Conservation (phyloP, 2,329 filamentous ascomycete species). For the Talaromyces pinophilus region DNA sequence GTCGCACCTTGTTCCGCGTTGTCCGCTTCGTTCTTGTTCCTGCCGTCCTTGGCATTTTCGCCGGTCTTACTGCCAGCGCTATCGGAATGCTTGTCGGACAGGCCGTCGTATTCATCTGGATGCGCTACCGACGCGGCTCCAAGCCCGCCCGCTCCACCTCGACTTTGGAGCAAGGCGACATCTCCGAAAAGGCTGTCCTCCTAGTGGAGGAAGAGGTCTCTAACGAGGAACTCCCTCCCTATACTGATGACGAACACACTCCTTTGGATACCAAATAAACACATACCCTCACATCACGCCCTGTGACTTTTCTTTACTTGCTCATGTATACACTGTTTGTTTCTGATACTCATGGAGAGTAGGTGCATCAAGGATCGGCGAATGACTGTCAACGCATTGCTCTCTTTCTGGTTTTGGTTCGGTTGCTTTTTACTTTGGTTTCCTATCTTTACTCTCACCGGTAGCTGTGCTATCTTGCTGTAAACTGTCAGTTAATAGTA, state of each 20-base stretch:
- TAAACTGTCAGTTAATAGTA: slow-evolving; percentile 2
- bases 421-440: slow-evolving; percentile 3
- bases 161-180: slow-evolving; percentile 39
- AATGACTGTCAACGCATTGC: slow-evolving; percentile 18
- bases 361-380: slow-evolving; percentile 23
- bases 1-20: slow-evolving; percentile 43
- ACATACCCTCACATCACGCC: neutral
- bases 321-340: slow-evolving; percentile 11
- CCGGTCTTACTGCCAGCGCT: slow-evolving; percentile 48
- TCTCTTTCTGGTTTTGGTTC: slow-evolving; percentile 1
- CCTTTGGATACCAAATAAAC: slow-evolving; percentile 38
- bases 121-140: slow-evolving; percentile 40
- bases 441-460: neutral
- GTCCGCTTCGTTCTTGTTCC: slow-evolving; percentile 50
- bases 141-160: slow-evolving; percentile 30
- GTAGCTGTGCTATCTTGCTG: slow-evolving; percentile 17
- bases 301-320: neutral
- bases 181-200: slow-evolving; percentile 46
- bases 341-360: slow-evolving; percentile 18
- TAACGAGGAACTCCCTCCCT: slow-evolving; percentile 41
- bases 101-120: slow-evolving; percentile 49
- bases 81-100: slow-evolving; percentile 53
- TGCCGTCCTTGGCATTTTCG: slow-evolving; percentile 48
- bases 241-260: slow-evolving; percentile 37
- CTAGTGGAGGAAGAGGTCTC: slow-evolving; percentile 34